A percentile compares a stretch with the other conserved stretches of the same genome.
phyloP scores from a whole-genome alignment of 1,139 yeast genomes.

The Blastobotrys persicus region DNA sequence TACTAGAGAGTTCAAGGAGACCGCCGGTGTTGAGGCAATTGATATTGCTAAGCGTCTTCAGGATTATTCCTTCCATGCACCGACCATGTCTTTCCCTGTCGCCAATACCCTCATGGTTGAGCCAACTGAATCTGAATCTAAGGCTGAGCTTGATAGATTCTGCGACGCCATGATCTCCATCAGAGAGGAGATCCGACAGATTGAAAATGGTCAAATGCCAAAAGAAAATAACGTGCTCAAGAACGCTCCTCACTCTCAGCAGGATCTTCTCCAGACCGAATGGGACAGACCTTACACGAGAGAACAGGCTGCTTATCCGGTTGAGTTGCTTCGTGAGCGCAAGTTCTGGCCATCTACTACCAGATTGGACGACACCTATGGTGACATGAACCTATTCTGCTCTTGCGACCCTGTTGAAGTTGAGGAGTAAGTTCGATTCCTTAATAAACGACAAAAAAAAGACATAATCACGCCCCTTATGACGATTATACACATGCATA shows the following conservation, averaged over 20 bases:
- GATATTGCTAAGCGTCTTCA: conserved; percentile 96
- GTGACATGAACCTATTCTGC: conserved; percentile 89
- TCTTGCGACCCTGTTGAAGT: conserved; percentile 55
- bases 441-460: background rate
- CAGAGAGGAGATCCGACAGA: conserved; percentile 76
- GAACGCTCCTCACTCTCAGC: conserved; percentile 89
- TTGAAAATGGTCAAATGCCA: conserved; percentile 59
- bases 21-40: conserved; percentile 82
- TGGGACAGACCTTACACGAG: conserved; percentile 90
- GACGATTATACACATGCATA: background rate
- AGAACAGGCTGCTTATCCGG: conserved; percentile 91
- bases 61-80: conserved; percentile 98
- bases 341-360: conserved; percentile 97
- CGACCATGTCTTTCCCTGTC: conserved; percentile 98
- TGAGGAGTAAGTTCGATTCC: conserved; percentile 21
- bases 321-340: conserved; percentile 63
- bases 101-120: conserved; percentile 97
- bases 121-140: conserved; percentile 93
- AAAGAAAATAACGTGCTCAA: conserved; percentile 67
- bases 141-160: conserved; percentile 85
- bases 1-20: conserved; percentile 74
- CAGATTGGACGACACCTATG: conserved; percentile 89
- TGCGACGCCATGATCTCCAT: conserved; percentile 83
- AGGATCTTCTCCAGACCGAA: conserved; percentile 68
- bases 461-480: too few relatives aligned